phyloP scores from a whole-genome alignment of 2,329 filamentous ascomycete genomes.

The Cercospora canescens region DNA sequence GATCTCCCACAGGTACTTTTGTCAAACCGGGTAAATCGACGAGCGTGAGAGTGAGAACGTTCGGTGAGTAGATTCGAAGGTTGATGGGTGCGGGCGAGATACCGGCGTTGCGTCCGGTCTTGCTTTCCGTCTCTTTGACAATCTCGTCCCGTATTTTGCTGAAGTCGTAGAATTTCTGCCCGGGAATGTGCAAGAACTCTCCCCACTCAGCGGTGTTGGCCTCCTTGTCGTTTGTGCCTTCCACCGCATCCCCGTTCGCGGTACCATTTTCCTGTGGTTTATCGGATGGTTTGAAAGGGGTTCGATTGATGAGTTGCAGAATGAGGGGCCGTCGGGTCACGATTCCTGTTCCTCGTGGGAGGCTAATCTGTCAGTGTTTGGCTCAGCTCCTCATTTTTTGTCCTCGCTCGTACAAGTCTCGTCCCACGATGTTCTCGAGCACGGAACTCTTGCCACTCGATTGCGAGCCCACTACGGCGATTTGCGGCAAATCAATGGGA shows the following conservation, averaged over 20 bases:
- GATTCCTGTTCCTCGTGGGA: conserved; percentile 96
- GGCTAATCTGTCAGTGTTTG: conserved; percentile 52
- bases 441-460: conserved; percentile 99
- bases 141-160: conserved; percentile 98
- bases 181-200: conserved; percentile 96
- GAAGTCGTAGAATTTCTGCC: conserved; percentile 97
- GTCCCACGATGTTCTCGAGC: conserved; percentile 95
- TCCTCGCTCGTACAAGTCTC: conserved; percentile 82
- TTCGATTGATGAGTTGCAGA: conserved; percentile 94
- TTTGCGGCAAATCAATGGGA: conserved; percentile 97
- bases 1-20: conserved; percentile 94
- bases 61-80: conserved; percentile 95
- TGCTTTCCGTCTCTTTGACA: conserved; percentile 90
- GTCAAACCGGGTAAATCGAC: conserved; percentile 96
- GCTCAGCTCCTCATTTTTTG: background rate
- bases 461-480: conserved; percentile 96
- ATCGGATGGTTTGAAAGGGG: conserved; percentile 47
- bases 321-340: conserved; percentile 94
- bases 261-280: conserved; percentile 71
- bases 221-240: conserved; percentile 73
- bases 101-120: conserved; percentile 93
- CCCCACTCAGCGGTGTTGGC: conserved; percentile 96
- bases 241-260: conserved; percentile 68
- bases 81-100: conserved; percentile 98
- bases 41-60: conserved; percentile 93